Conservation (phyloP, 148 eudicot species). For the Fagopyrum homotropicum region DNA sequence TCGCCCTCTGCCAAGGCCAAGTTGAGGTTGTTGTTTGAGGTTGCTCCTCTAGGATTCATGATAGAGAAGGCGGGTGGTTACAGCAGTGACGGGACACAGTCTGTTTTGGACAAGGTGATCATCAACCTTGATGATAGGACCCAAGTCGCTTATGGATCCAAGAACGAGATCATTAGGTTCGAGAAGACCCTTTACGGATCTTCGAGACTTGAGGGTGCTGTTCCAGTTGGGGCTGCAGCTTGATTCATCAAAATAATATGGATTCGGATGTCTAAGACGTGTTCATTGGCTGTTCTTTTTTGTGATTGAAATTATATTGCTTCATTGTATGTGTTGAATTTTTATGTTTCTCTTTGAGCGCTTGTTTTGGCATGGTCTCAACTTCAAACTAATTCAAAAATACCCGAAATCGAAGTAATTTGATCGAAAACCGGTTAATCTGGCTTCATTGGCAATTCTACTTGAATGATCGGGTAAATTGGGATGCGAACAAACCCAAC, state of each 20-base stretch:
- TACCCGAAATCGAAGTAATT: no score
- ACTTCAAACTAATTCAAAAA: no score
- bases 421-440: no score
- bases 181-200: slow-evolving; percentile 91
- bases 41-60: slow-evolving; percentile 89
- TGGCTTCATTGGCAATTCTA: no score
- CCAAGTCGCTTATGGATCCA: slow-evolving; percentile 96
- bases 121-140: slow-evolving; percentile 76
- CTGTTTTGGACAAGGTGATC: slow-evolving; percentile 80
- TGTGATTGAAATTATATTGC: slow-evolving; percentile 6
- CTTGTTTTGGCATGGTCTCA: no score
- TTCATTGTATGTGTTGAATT: background rate
- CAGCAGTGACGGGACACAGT: slow-evolving; percentile 85
- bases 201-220: slow-evolving; percentile 75
- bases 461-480: no score
- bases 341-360: background rate
- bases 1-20: slow-evolving; percentile 95
- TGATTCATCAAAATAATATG: slow-evolving; percentile 15
- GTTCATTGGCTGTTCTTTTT: background rate
- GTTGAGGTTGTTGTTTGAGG: slow-evolving; percentile 85
- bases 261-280: background rate
- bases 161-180: slow-evolving; percentile 84
- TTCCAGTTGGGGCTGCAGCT: slow-evolving; percentile 84
- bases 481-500: no score
- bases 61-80: slow-evolving; percentile 90